phyloP scores from a whole-genome alignment of 2,329 filamentous ascomycete species.

The Aspergillus sp. region DNA sequence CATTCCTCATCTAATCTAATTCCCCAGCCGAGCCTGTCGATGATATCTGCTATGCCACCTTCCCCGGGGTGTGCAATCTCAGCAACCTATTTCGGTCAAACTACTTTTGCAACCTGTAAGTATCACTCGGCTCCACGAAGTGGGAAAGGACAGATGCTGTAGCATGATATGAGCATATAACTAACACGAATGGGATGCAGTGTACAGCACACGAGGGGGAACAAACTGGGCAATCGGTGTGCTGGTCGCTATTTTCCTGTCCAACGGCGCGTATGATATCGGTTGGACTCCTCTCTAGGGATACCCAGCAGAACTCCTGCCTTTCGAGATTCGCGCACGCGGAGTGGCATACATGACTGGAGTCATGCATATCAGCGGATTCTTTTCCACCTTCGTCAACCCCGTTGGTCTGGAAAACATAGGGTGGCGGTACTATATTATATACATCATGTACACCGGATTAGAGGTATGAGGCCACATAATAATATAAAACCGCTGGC shows the following conservation, averaged over 20 bases:
- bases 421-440: conserved; percentile 5
- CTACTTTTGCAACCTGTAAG: no score
- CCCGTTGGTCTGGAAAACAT: conserved; percentile 4
- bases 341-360: conserved; percentile 7
- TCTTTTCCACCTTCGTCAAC: conserved; percentile 8
- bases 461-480: conserved; percentile 1
- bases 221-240: conserved; percentile 5
- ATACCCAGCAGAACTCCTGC: conserved; percentile 6
- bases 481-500: no score
- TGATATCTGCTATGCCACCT: no score
- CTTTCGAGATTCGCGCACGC: conserved; percentile 1
- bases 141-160: no score
- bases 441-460: conserved; percentile 1
- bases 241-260: conserved; percentile 5
- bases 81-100: no score
- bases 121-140: no score
- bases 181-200: not conserved
- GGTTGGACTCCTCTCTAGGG: conserved; percentile 8
- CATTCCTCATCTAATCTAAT: no score
- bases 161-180: no score
- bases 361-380: conserved; percentile 6
- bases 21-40: no score
- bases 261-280: conserved; percentile 1
- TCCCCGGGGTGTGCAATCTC: no score
- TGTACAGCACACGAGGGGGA: not conserved